Evolutionary conservation across 352 stramenopile species (phyloP), one percentile per base, ranked within the genome.

Genomic region (Plasmopara viticola): DNA sequence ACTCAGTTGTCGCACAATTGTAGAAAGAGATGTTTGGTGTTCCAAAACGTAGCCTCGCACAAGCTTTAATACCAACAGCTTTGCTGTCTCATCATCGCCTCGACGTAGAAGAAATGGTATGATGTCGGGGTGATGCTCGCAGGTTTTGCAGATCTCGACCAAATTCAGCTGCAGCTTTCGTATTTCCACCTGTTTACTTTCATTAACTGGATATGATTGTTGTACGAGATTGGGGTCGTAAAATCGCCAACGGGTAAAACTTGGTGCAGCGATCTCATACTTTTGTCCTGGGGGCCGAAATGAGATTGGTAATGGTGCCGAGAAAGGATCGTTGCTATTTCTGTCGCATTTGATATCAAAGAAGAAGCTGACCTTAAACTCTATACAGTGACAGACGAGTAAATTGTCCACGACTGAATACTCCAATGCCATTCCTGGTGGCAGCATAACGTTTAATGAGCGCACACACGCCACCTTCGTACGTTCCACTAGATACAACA

Each of bases 351-450:
- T 80, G 20, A 90, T 70, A 49, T 94, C 83, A 53, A 87, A 94
- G 64, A 94, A 84, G 6, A 89, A 50, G 13, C 72, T 82, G 35
- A 91, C 83, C 34, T 79, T 85, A 51, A 88, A 91, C 51, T 87
- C 76, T 39, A 88, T 49, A 51, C 80, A 89, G 56, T 94, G 83
- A 55, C 75, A 90, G 5, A 88, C 78, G 5, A 94, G 72, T 43
- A 94, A 40, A 44, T 94, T 87, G 64, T 94, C 83, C 33, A 94
- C 76, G 6, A 90, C 78, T 5, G 83, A 94, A 55, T 75, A 87
- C 51, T 84, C 66, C 20, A 88, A 43, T 18, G 64, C 60, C 6
- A 77, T 84, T 13, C 70, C 70, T 0, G 71, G 64, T 0, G 81
- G 77, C 28, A 94, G 53, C 71, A 86, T 70, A 8, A 94, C 51